These are phyloP conservation scores for Jimgerdemannia flammicorona DNA, from an alignment of 192 early-diverging fungal genomes.

Conservation along the genomic window DNA sequence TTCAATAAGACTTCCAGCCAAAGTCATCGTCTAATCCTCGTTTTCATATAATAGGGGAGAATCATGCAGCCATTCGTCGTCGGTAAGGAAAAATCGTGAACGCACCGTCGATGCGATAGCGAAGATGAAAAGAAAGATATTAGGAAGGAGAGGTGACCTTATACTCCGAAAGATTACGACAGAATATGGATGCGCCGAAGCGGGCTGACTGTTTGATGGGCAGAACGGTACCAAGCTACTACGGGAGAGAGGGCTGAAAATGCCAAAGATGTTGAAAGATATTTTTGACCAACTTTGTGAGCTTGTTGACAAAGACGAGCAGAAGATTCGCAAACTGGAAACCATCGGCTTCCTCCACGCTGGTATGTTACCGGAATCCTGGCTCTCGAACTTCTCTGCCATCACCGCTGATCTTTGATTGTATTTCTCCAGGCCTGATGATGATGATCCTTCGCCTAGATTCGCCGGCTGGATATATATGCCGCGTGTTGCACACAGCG, in stretches of 20 bases:
- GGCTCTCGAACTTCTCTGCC: background rate
- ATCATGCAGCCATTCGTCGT: conserved; percentile 6
- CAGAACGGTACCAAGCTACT: conserved; percentile 13
- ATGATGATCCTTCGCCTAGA: background rate
- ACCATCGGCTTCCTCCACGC: conserved; percentile 17
- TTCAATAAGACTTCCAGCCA: too few relatives aligned
- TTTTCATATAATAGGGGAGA: conserved; percentile 2
- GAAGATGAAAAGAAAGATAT: conserved; percentile 10
- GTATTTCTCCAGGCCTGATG: background rate
- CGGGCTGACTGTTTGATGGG: conserved; percentile 11
- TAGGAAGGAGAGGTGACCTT: conserved; percentile 14
- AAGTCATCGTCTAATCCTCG: too few relatives aligned
- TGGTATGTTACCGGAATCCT: conserved; percentile 6
- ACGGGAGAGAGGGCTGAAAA: conserved; percentile 13
- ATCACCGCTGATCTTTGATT: background rate
- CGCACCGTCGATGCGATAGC: conserved; percentile 4
- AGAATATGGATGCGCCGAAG: conserved; percentile 15
- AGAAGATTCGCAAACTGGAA: conserved; percentile 17
- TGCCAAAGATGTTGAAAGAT: conserved; percentile 17
- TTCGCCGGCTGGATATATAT: background rate
- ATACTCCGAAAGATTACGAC: conserved; percentile 12
- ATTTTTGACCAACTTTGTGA: conserved; percentile 11
- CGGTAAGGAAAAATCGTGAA: conserved; percentile 8
- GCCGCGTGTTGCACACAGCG: background rate
- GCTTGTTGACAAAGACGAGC: conserved; percentile 7